A percentile compares a stretch with the other conserved stretches of the same genome.
phyloP scores from a whole-genome alignment of 352 stramenopile species.

The Porosira glacialis region DNA sequence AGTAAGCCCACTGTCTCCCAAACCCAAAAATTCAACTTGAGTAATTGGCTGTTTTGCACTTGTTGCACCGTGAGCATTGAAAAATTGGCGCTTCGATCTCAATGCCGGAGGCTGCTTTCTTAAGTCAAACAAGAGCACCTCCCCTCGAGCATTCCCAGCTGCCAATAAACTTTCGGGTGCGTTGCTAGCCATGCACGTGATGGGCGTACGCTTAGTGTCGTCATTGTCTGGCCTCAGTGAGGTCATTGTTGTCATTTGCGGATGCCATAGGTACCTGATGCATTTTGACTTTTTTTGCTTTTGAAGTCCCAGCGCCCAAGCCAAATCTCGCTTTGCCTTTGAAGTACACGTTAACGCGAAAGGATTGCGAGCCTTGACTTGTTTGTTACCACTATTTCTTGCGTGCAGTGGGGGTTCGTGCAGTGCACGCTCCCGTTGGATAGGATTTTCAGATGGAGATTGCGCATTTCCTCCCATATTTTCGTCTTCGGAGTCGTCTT shows the following conservation, averaged over 20 bases:
- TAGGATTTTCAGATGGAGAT: no score
- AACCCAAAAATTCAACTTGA: conserved; percentile 34
- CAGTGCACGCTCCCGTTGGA: no score
- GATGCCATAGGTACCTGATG: conserved; percentile 36
- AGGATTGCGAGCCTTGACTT: no score
- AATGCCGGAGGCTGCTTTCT: conserved; percentile 29
- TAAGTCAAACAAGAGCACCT: conserved; percentile 44
- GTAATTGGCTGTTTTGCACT: conserved; percentile 3
- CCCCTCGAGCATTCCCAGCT: conserved; percentile 24
- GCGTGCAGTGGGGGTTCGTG: no score
- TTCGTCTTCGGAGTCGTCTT: no score
- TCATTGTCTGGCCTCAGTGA: conserved; percentile 4
- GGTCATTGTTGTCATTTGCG: conserved; percentile 33
- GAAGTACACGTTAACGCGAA: no score
- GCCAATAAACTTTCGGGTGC: conserved; percentile 33
- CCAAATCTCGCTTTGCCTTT: conserved; percentile 23
- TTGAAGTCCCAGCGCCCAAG: conserved; percentile 32
- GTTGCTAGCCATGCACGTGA: conserved; percentile 25
- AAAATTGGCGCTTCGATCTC: conserved; percentile 2
- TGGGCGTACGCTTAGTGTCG: neutral
- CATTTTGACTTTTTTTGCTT: conserved; percentile 15
- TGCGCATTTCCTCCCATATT: no score
- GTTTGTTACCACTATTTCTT: no score
- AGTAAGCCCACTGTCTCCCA: conserved; percentile 3
- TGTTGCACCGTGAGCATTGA: neutral